A percentile compares a stretch with the other conserved stretches of the same genome.
Evolutionary conservation across 2,329 filamentous ascomycete species (phyloP).

Genomic region (Colletotrichum sp.): DNA sequence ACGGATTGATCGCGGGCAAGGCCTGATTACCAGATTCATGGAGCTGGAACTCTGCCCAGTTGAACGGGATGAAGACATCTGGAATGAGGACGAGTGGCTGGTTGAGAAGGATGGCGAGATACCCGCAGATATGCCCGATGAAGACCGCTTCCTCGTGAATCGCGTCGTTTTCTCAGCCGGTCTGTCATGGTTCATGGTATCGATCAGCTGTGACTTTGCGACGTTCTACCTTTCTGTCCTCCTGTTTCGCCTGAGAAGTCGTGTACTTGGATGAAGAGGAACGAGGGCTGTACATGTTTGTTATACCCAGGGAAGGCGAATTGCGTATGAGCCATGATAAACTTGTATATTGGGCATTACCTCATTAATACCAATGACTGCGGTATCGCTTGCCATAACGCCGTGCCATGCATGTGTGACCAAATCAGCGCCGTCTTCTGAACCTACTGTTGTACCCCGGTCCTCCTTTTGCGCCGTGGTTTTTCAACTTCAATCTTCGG

Average conservation of each 20-base stretch:
- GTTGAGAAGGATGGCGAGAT: slow-evolving; percentile 7
- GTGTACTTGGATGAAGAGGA: not conserved
- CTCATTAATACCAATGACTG: not conserved
- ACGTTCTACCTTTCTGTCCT: slow-evolving; percentile 11
- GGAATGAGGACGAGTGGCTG: slow-evolving; percentile 12
- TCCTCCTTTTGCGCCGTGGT: slow-evolving; percentile 66
- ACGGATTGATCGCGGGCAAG: slow-evolving; percentile 6
- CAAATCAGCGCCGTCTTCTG: slow-evolving; percentile 48
- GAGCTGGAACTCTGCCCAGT: slow-evolving; percentile 6
- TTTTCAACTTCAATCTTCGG: slow-evolving; percentile 67
- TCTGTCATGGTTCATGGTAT: slow-evolving; percentile 17
- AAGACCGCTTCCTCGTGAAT: not conserved
- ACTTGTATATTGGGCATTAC: slow-evolving; percentile 3
- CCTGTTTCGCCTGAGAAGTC: not conserved
- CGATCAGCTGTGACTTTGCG: slow-evolving; percentile 20
- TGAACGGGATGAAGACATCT: not conserved
- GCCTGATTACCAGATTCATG: not conserved
- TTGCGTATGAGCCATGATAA: not conserved
- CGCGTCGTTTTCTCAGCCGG: slow-evolving; percentile 12
- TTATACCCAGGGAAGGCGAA: not conserved
- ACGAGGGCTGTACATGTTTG: not conserved
- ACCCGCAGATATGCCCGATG: not conserved
- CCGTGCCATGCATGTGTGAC: not conserved
- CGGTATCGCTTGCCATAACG: not conserved
- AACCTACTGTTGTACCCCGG: slow-evolving; percentile 63